Evolutionary conservation across 1,284 basidiomycete genomes (phyloP), one percentile per base, ranked within the genome.

Genomic region (Schizophyllum commune): DNA sequence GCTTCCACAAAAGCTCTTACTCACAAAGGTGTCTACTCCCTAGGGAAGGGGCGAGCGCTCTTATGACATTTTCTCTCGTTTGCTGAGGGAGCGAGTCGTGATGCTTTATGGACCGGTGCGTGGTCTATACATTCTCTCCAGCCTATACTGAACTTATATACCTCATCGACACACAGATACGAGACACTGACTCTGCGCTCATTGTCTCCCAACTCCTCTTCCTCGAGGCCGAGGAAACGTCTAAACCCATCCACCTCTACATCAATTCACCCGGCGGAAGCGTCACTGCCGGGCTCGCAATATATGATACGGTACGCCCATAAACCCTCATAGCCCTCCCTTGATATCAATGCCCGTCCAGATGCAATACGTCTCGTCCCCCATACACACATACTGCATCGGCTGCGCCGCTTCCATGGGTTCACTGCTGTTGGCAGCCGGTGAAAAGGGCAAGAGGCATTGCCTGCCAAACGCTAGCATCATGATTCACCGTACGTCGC

Each of bases 371-470:
- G 90, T 96, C 65, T 90, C 91, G 17, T 88, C 91, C 56, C 92
- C 94, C 0, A 94, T 97, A 65, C 94, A 96, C 72, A 97, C 95
- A 0, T 96, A 96, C 75, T 94, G 94, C 70, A 82, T 96, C 58
- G 94, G 94, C 11, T 88, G 95, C 73, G 94, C 95, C 20, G 92
- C 91, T 63, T 93, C 90, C 52, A 97, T 97, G 95, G 94, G 92
- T 2, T 94, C 92, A 56, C 79, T 97, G 57, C 65, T 63, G 73
- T 72, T 61, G 47, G 57, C 62, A 54, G 33, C 72, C 79, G 84
- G 89, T 47, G 91, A 90, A 75, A 85, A 81, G 65, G 94, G 94
- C 20, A 92, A 94, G 73, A 81, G 94, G 47, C 94, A 93, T 70
- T 90, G 90, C 65, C 81, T 97, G 57, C 93, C 93, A 9, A 91